These are phyloP conservation scores for Cladosporium sp. DNA, from an alignment of 2,329 filamentous ascomycete species.

Conservation along the genomic window DNA sequence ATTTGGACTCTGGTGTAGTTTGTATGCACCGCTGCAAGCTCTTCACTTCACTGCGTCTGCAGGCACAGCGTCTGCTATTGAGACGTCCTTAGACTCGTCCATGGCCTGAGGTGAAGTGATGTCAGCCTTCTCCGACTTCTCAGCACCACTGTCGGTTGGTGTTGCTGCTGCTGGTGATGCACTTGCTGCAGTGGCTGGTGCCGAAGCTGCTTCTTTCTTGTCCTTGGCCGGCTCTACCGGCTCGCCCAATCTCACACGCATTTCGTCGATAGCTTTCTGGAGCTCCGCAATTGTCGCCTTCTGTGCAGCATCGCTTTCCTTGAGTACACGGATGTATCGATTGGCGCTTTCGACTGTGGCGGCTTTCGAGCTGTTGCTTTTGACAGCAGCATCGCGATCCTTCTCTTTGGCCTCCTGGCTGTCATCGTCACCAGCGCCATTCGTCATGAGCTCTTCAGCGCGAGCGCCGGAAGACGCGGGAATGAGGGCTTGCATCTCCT, in stretches of 20 bases:
- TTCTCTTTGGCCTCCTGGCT: constrained; percentile 41
- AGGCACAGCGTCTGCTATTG: background rate
- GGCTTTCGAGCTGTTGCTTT: constrained; percentile 77
- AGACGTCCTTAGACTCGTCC: background rate
- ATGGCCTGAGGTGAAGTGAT: background rate
- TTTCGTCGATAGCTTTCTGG: constrained; percentile 28
- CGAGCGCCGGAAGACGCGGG: constrained; percentile 49
- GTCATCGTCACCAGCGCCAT: constrained; percentile 42
- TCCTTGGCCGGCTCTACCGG: background rate
- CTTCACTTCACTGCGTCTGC: background rate
- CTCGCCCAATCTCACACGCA: constrained; percentile 23
- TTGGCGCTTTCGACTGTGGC: constrained; percentile 97
- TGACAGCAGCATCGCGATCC: constrained; percentile 35
- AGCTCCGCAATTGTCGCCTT: constrained; percentile 18
- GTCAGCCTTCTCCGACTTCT: background rate
- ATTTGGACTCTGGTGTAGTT: background rate
- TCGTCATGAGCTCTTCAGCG: constrained; percentile 31
- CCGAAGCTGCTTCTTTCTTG: background rate
- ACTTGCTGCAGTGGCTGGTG: background rate
- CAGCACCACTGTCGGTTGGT: background rate
- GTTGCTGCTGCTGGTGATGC: background rate
- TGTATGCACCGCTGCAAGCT: background rate
- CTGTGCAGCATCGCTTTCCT: constrained; percentile 44
- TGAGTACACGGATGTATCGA: constrained; percentile 86
- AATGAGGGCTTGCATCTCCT: constrained; percentile 85